Conservation (phyloP, 495 filamentous ascomycete genomes). For the Cairneyella variabilis region DNA sequence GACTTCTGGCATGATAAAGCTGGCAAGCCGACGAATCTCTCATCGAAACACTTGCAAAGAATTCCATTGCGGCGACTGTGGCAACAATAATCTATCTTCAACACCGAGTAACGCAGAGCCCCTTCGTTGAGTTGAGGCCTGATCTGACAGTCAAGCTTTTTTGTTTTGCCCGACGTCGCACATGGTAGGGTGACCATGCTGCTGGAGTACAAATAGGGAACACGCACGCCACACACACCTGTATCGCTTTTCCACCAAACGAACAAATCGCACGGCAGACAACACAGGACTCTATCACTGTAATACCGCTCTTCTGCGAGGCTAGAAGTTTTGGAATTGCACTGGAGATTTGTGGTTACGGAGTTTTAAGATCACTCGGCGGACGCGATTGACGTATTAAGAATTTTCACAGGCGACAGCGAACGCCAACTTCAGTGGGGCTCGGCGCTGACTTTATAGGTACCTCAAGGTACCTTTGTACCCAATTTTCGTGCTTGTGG, state of each 20-base stretch:
- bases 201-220: neutral
- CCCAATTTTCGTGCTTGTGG: too few relatives aligned
- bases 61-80: neutral
- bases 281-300: neutral
- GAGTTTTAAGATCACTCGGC: too few relatives aligned
- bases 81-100: too few relatives aligned
- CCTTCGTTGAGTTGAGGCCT: neutral
- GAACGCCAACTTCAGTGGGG: too few relatives aligned
- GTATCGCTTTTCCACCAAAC: neutral
- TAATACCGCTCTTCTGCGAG: neutral
- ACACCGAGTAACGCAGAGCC: neutral
- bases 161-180: neutral
- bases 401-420: too few relatives aligned
- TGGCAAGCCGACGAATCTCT: too few relatives aligned
- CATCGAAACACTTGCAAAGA: neutral
- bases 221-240: neutral
- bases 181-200: neutral
- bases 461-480: too few relatives aligned
- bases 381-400: too few relatives aligned
- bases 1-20: too few relatives aligned
- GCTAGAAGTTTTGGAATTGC: too few relatives aligned
- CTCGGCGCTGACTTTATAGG: too few relatives aligned
- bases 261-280: neutral
- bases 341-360: too few relatives aligned
- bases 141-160: neutral